These are phyloP conservation scores for Fraxinus pennsylvanica DNA, from an alignment of 257 asterid species.

Conservation along the genomic window DNA sequence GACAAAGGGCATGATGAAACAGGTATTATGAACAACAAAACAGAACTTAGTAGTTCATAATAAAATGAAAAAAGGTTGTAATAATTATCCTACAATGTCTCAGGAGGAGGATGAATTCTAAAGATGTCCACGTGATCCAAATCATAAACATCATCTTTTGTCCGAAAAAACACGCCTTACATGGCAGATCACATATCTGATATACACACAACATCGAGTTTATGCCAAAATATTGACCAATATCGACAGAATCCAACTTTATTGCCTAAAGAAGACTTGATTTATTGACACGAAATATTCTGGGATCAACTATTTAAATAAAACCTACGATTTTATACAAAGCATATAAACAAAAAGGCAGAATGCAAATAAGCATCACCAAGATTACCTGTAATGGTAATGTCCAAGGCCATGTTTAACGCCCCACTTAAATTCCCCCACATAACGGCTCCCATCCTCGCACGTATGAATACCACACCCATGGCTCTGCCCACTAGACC, in stretches of 20 bases:
- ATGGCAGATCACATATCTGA: slow-evolving; percentile 2
- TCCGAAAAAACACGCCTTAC: slow-evolving; percentile 5
- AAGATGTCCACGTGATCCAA: slow-evolving; percentile 3
- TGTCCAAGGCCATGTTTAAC: slow-evolving; percentile 92
- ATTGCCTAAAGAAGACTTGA: neutral
- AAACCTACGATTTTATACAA: neutral
- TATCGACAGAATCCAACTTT: neutral
- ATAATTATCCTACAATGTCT: neutral
- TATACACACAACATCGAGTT: slow-evolving; percentile 2
- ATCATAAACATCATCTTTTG: slow-evolving; percentile 1
- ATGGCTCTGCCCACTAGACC: slow-evolving; percentile 94
- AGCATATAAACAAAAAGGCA: neutral
- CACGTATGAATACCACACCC: slow-evolving; percentile 90
- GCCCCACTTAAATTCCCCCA: slow-evolving; percentile 90
- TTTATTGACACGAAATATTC: neutral
- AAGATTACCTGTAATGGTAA: slow-evolving; percentile 76
- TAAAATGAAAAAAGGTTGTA: neutral
- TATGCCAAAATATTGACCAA: slow-evolving; percentile 5
- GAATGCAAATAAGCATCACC: slow-evolving; percentile 13
- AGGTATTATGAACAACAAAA: neutral
- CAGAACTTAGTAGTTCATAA: neutral
- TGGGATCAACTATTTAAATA: slow-evolving; percentile 10
- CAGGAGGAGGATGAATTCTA: neutral
- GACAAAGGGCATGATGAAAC: neutral
- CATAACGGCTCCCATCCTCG: slow-evolving; percentile 84